Evolutionary conservation across 495 filamentous ascomycete species (phyloP).

Genomic region (Melanomma pulvis-pyrius): DNA sequence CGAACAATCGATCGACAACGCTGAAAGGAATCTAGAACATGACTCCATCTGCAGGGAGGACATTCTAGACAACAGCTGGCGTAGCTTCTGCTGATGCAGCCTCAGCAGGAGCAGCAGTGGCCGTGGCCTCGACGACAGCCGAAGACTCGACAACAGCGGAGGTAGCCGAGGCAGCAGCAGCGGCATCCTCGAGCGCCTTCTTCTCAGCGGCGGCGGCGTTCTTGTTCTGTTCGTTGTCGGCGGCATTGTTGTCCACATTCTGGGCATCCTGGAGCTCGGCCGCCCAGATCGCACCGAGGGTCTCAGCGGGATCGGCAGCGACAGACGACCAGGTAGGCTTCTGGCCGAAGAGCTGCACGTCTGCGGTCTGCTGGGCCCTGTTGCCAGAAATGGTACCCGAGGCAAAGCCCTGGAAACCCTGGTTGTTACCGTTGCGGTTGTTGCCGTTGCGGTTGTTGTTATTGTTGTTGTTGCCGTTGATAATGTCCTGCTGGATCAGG

Average conservation of each 20-base stretch:
- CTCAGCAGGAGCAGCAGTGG: background rate
- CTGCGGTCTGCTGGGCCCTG: slow-evolving; percentile 1
- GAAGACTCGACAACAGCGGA: background rate
- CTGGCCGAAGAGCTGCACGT: slow-evolving; percentile 27
- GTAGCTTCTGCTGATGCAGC: background rate
- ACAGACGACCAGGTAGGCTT: slow-evolving; percentile 31
- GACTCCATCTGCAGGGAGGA: background rate
- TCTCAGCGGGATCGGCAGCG: slow-evolving; percentile 31
- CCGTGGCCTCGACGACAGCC: too few species aligned
- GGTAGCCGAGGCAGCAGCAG: background rate
- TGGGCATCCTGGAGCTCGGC: slow-evolving; percentile 23
- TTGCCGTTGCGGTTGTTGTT: background rate
- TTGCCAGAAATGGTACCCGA: slow-evolving; percentile 1
- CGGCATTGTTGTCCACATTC: slow-evolving; percentile 7
- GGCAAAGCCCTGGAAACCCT: background rate
- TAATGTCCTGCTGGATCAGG: slow-evolving; percentile 20
- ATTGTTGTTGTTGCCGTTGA: slow-evolving; percentile 9
- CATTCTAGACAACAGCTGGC: background rate
- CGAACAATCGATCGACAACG: background rate
- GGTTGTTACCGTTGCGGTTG: background rate
- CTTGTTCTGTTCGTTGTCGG: slow-evolving; percentile 21
- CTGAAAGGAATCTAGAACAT: background rate
- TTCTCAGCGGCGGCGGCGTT: slow-evolving; percentile 8
- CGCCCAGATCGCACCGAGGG: slow-evolving; percentile 17
- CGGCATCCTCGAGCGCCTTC: slow-evolving; percentile 3